phyloP scores from a whole-genome alignment of 768 basidiomycete genomes.

The Trametopsis cervina region DNA sequence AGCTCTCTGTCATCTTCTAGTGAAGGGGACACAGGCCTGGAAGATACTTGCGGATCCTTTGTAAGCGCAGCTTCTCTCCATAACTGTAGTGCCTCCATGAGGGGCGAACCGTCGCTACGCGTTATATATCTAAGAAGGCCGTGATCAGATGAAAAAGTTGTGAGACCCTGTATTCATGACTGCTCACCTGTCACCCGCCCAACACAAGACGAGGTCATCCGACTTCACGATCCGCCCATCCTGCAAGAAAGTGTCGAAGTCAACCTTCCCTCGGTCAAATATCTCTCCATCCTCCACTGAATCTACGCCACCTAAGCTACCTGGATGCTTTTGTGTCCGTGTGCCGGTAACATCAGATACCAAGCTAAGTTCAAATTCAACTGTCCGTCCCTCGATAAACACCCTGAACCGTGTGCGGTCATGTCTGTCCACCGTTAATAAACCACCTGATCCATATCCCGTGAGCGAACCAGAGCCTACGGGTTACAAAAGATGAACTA shows the following conservation, averaged over 20 bases:
- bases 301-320: constrained; percentile 21
- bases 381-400: constrained; percentile 47
- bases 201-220: constrained; percentile 65
- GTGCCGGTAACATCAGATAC: constrained; percentile 29
- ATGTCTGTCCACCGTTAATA: constrained; percentile 47
- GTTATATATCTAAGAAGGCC: constrained; percentile 58
- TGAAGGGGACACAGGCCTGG: constrained; percentile 31
- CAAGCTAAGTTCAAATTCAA: constrained; percentile 73
- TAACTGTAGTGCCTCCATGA: constrained; percentile 64
- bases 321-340: constrained; percentile 1
- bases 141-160: constrained; percentile 2
- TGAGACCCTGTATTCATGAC: not conserved
- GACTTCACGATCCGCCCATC: constrained; percentile 56
- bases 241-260: constrained; percentile 58
- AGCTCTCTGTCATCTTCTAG: constrained; percentile 27
- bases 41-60: constrained; percentile 17
- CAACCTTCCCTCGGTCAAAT: constrained; percentile 58
- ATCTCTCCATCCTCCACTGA: constrained; percentile 46
- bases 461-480: not conserved
- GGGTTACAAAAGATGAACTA: constrained; percentile 5
- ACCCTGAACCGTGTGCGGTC: constrained; percentile 63
- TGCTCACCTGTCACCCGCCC: constrained; percentile 59
- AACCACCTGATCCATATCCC: constrained; percentile 44
- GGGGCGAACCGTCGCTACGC: constrained; percentile 63
- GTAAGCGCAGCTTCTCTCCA: constrained; percentile 51